Conservation (phyloP, 2,329 filamentous ascomycete species). For the Epichloe elymi region DNA sequence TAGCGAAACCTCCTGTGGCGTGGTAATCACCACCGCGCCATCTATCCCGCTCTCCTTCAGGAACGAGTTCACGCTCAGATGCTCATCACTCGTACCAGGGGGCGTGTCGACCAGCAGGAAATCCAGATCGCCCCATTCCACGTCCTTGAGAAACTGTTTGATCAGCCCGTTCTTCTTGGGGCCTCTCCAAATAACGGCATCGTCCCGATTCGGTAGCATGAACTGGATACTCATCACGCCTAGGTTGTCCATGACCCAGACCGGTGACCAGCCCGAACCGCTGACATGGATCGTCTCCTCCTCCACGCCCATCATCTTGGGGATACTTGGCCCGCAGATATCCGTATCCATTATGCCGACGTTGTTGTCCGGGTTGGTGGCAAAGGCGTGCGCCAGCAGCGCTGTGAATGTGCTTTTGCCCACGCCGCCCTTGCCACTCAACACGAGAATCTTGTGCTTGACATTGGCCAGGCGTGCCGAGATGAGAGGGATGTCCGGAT, state of each 20-base stretch:
- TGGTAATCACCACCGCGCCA: constrained; percentile 85
- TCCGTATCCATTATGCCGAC: constrained; percentile 98
- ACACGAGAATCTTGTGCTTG: constrained; percentile 81
- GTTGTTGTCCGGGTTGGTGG: constrained; percentile 60
- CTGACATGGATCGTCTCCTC: constrained; percentile 86
- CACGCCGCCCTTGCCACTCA: constrained; percentile 92
- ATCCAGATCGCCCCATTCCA: constrained; percentile 93
- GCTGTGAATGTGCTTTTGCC: constrained; percentile 92
- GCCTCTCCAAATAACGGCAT: constrained; percentile 93
- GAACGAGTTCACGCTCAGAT: constrained; percentile 84
- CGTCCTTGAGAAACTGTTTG: constrained; percentile 95
- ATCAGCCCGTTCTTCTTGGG: constrained; percentile 98
- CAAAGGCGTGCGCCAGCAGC: constrained; percentile 80
- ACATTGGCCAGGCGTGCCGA: constrained; percentile 69
- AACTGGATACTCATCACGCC: constrained; percentile 97
- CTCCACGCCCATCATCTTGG: constrained; percentile 98
- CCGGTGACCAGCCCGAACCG: constrained; percentile 80
- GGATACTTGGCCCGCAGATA: constrained; percentile 90
- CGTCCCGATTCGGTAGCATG: constrained; percentile 86
- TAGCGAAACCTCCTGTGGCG: constrained; percentile 84
- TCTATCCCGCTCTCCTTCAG: constrained; percentile 86
- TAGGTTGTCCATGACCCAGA: constrained; percentile 90
- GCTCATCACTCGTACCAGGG: constrained; percentile 93
- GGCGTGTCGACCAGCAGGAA: constrained; percentile 91
- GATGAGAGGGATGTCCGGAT: constrained; percentile 86